Conservation (phyloP, 1,284 basidiomycete genomes). For the Naganishia sp. region DNA sequence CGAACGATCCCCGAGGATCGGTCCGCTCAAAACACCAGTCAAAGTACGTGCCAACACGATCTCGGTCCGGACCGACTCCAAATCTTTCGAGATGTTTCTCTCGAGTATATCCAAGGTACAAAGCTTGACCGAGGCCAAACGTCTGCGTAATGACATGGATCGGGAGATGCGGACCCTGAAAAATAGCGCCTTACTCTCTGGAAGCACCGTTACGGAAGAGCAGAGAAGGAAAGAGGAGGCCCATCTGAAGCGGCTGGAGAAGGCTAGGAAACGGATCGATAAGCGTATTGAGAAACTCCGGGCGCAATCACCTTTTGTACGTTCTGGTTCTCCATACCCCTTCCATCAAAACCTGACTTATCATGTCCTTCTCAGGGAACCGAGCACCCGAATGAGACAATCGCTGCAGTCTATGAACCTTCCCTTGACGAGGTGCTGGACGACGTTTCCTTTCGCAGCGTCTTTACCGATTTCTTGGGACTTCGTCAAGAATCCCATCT, state of each 20-base stretch:
- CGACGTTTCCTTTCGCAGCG: slow-evolving; percentile 85
- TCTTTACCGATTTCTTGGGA: slow-evolving; percentile 98
- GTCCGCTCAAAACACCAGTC: slow-evolving; percentile 1
- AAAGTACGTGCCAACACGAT: slow-evolving; percentile 35
- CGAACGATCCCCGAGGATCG: slow-evolving; percentile 21
- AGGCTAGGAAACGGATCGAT: slow-evolving; percentile 81
- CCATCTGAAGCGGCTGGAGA: slow-evolving; percentile 83
- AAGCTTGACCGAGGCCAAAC: slow-evolving; percentile 79
- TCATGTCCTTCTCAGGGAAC: too few relatives aligned
- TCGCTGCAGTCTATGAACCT: slow-evolving; percentile 16
- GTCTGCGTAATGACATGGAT: slow-evolving; percentile 86
- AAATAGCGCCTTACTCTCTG: slow-evolving; percentile 77
- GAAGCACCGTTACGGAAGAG: slow-evolving; percentile 67
- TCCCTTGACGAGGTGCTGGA: slow-evolving; percentile 72
- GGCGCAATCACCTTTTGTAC: slow-evolving; percentile 47
- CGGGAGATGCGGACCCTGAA: slow-evolving; percentile 75
- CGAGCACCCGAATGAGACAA: neutral
- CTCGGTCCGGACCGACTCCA: slow-evolving; percentile 52
- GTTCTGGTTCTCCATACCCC: neutral
- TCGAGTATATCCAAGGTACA: slow-evolving; percentile 77
- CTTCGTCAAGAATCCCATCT: slow-evolving; percentile 76
- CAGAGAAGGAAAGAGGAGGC: slow-evolving; percentile 58
- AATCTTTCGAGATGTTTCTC: slow-evolving; percentile 85
- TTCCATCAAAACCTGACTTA: neutral
- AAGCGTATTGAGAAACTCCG: slow-evolving; percentile 78